A percentile compares a stretch with the other conserved stretches of the same genome.
Conservation (phyloP, 495 filamentous ascomycete genomes). For the Aspergillus ellipticus region DNA sequence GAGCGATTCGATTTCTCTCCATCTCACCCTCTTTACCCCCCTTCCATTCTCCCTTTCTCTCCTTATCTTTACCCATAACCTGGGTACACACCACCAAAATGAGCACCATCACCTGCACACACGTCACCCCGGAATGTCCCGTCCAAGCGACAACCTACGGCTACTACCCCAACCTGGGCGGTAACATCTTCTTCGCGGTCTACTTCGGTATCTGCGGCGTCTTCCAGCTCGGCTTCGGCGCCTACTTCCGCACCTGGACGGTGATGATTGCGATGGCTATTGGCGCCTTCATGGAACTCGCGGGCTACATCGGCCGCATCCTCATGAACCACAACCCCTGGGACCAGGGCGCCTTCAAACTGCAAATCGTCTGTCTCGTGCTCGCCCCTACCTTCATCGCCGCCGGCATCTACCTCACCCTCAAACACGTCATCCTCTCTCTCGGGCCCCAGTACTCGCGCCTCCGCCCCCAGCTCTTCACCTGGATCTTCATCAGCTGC, state of each 20-base stretch:
- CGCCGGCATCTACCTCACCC: slow-evolving; percentile 18
- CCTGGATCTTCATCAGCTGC: slow-evolving; percentile 19
- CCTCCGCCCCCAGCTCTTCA: slow-evolving; percentile 14
- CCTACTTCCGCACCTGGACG: slow-evolving; percentile 60
- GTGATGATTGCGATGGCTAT: slow-evolving; percentile 50
- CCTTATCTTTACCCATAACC: neutral
- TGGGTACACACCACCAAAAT: slow-evolving; percentile 17
- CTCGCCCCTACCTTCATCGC: slow-evolving; percentile 63
- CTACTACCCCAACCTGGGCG: slow-evolving; percentile 61
- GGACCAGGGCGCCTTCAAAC: slow-evolving; percentile 55
- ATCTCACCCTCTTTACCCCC: neutral
- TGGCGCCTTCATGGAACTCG: slow-evolving; percentile 45
- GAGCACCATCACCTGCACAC: slow-evolving; percentile 38
- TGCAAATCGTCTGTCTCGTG: slow-evolving; percentile 65
- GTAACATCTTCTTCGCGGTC: slow-evolving; percentile 58
- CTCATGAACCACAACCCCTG: slow-evolving; percentile 59
- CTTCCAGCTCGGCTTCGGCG: slow-evolving; percentile 45
- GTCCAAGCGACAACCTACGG: slow-evolving; percentile 61
- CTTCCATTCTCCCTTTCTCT: neutral
- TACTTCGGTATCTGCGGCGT: slow-evolving; percentile 50
- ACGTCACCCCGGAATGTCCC: slow-evolving; percentile 50
- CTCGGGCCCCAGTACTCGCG: slow-evolving; percentile 17
- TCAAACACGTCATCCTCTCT: slow-evolving; percentile 16
- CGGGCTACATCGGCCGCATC: slow-evolving; percentile 60
- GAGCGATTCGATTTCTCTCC: neutral